phyloP scores from a whole-genome alignment of 305 asterid species.

The Euphrasia arctica region DNA sequence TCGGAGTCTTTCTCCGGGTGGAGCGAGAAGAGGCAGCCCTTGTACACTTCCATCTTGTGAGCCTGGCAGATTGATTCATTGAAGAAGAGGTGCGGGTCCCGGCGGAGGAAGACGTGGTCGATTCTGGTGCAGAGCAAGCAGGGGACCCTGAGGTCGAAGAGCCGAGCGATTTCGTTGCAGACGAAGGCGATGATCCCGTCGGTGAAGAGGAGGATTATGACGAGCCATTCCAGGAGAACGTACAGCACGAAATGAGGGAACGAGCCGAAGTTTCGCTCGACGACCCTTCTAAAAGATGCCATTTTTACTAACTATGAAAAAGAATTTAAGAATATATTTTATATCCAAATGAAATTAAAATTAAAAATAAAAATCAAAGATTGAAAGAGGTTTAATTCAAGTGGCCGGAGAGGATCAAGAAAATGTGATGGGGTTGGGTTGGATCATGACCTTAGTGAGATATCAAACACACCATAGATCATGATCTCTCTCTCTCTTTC shows the following conservation, averaged over 20 bases:
- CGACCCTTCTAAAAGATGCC: conserved; percentile 41
- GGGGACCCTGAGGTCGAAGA: conserved; percentile 64
- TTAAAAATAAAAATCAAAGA: not conserved
- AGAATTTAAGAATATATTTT: not conserved
- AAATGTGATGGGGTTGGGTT: conserved; percentile 27
- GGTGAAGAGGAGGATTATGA: conserved; percentile 60
- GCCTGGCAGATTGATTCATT: conserved; percentile 79
- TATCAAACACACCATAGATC: conserved; percentile 43
- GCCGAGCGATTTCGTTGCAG: conserved; percentile 58
- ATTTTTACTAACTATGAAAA: conserved; percentile 2
- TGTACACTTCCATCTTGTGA: conserved; percentile 87
- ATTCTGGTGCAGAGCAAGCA: conserved; percentile 86
- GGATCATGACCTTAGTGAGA: conserved; percentile 57
- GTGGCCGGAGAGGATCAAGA: conserved; percentile 31
- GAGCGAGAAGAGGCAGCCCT: conserved; percentile 70
- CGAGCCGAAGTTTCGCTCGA: conserved; percentile 56
- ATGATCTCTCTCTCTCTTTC: conserved; percentile 48
- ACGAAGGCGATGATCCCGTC: conserved; percentile 77
- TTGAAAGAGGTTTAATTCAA: conserved; percentile 12
- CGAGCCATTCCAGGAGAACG: conserved; percentile 69
- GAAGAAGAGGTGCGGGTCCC: conserved; percentile 55
- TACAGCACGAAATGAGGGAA: conserved; percentile 62
- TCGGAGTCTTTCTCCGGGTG: no score
- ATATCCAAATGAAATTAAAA: no score
- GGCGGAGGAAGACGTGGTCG: conserved; percentile 67